phyloP scores from a whole-genome alignment of 352 stramenopile genomes.

The Peronospora farinosa region DNA sequence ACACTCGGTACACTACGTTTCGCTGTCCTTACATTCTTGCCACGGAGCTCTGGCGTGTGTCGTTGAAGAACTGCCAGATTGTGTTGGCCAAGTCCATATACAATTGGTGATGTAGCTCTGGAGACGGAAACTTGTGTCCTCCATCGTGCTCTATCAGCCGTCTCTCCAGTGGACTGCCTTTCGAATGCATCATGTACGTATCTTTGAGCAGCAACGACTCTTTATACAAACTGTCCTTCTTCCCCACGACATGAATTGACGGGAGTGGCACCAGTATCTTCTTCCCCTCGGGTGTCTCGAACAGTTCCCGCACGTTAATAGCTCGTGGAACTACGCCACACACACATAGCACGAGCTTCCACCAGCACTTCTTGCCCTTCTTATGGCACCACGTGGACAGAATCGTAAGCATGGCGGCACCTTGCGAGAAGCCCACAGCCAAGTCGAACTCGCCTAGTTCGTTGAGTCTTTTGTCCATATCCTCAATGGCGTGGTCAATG shows the following conservation, averaged over 20 bases:
- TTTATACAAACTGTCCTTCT: conserved; percentile 44
- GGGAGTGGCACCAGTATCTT: conserved; percentile 40
- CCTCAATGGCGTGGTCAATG: conserved; percentile 34
- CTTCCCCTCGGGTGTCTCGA: conserved; percentile 37
- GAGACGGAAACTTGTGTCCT: conserved; percentile 67
- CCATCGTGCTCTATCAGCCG: conserved; percentile 39
- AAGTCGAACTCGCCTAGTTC: conserved; percentile 67
- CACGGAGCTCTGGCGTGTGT: conserved; percentile 26
- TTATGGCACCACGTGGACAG: conserved; percentile 55
- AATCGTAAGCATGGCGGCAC: conserved; percentile 54
- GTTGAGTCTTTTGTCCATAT: conserved; percentile 50
- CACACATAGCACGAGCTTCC: conserved; percentile 51
- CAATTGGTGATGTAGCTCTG: conserved; percentile 36
- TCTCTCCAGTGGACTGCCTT: conserved; percentile 30
- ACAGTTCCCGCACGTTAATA: conserved; percentile 35
- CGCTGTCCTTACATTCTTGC: conserved; percentile 20
- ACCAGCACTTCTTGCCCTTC: conserved; percentile 36
- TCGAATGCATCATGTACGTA: conserved; percentile 37
- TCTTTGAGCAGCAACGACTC: conserved; percentile 36
- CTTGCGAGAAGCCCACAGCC: conserved; percentile 75
- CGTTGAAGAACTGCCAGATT: conserved; percentile 44
- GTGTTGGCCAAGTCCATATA: conserved; percentile 36
- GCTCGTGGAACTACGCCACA: conserved; percentile 32
- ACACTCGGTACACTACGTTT: neutral
- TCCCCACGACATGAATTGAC: conserved; percentile 52